Evolutionary conservation across 352 stramenopile genomes (phyloP).

Genomic region (Phytophthora meadii): DNA sequence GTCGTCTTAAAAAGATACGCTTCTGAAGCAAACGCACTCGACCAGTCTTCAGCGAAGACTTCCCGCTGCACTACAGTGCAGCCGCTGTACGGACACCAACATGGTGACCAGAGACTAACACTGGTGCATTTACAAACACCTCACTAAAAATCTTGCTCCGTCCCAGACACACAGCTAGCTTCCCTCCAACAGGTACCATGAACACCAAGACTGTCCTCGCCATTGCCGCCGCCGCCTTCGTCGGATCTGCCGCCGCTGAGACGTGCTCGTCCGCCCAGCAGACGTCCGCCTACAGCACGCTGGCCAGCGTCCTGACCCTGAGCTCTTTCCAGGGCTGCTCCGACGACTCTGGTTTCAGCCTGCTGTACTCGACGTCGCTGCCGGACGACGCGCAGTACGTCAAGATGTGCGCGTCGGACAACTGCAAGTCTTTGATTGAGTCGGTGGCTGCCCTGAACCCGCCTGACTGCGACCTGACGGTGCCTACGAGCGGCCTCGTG

Average conservation of each 20-base stretch:
- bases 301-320: conserved; percentile 32
- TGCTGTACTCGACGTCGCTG: conserved; percentile 38
- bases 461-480: conserved; percentile 40
- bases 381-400: conserved; percentile 33
- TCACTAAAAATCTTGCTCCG: conserved; percentile 29
- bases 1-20: neutral
- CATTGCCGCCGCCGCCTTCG: conserved; percentile 23
- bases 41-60: neutral
- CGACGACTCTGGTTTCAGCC: conserved; percentile 40
- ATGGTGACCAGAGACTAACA: too few relatives aligned
- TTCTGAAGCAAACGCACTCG: neutral
- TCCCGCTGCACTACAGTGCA: too few relatives aligned
- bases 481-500: conserved; percentile 38
- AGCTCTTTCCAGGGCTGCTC: conserved; percentile 33
- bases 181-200: conserved; percentile 29
- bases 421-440: conserved; percentile 35
- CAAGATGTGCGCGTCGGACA: conserved; percentile 39
- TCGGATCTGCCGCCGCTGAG: conserved; percentile 23
- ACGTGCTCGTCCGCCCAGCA: conserved; percentile 26
- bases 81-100: conserved; percentile 13
- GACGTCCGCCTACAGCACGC: conserved; percentile 38
- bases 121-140: too few relatives aligned
- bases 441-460: conserved; percentile 30
- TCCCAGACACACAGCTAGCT: conserved; percentile 12
- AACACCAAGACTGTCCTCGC: conserved; percentile 32